Conservation (phyloP, 1,139 yeast species). For the Blastobotrys proliferans region DNA sequence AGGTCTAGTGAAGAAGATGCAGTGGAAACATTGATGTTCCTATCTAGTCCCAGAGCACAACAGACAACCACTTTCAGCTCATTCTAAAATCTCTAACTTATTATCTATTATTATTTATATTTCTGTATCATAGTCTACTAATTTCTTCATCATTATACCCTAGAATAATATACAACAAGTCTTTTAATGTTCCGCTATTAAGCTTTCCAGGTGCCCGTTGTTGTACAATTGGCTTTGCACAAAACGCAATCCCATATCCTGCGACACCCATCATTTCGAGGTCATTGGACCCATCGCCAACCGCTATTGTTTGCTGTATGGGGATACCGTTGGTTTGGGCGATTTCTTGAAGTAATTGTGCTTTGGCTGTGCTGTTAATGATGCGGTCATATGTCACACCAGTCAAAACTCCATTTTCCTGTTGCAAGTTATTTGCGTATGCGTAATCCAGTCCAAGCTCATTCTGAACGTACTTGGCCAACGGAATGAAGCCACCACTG, state of each 20-base stretch:
- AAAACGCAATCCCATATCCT: slow-evolving; percentile 96
- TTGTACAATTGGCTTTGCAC: slow-evolving; percentile 93
- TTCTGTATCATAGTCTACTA: neutral
- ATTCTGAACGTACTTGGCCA: slow-evolving; percentile 71
- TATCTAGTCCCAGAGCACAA: slow-evolving; percentile 38
- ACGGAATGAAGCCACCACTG: slow-evolving; percentile 91
- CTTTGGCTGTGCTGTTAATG: slow-evolving; percentile 84
- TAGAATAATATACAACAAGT: slow-evolving; percentile 73
- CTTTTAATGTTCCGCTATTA: slow-evolving; percentile 65
- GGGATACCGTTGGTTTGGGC: slow-evolving; percentile 61
- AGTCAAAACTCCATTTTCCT: slow-evolving; percentile 44
- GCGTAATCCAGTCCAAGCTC: slow-evolving; percentile 79
- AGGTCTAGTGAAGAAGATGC: slow-evolving; percentile 40
- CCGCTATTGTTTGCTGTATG: slow-evolving; percentile 59
- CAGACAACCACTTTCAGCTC: neutral
- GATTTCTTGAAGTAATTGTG: slow-evolving; percentile 62
- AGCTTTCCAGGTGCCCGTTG: slow-evolving; percentile 71
- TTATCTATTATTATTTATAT: slow-evolving; percentile 2
- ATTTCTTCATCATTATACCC: slow-evolving; percentile 64
- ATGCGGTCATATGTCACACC: slow-evolving; percentile 67
- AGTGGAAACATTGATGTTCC: slow-evolving; percentile 44
- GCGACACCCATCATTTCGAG: slow-evolving; percentile 87
- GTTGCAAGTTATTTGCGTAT: slow-evolving; percentile 68
- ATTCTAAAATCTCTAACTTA: neutral
- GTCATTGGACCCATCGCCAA: slow-evolving; percentile 98